Conservation (phyloP, 768 basidiomycete species). For the Lactifluus pinguis region DNA sequence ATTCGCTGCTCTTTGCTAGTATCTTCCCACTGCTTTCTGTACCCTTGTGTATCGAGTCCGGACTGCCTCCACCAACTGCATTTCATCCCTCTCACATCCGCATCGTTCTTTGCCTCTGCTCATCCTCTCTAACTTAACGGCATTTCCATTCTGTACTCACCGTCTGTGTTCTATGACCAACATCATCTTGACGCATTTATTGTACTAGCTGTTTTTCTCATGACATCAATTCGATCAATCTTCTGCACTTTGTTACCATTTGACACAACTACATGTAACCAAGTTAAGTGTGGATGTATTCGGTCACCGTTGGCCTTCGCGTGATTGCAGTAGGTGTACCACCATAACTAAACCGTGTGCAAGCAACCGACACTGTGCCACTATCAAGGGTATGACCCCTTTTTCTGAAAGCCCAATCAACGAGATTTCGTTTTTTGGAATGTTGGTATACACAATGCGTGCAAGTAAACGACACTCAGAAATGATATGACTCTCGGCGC, state of each 20-base stretch:
- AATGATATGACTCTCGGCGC: no score
- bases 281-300: no score
- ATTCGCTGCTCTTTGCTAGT: neutral
- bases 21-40: neutral
- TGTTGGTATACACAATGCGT: no score
- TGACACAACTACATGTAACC: no score
- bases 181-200: slow-evolving; percentile 10
- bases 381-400: no score
- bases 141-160: neutral
- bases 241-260: neutral
- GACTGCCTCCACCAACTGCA: neutral
- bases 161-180: neutral
- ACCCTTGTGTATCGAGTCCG: neutral
- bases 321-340: no score
- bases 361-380: no score
- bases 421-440: no score
- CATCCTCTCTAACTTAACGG: neutral
- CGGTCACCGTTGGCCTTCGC: no score
- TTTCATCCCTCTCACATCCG: neutral
- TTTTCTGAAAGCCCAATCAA: no score
- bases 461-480: no score
- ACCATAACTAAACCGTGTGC: no score
- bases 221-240: neutral
- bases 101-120: neutral
- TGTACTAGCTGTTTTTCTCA: neutral